Evolutionary conservation across 2,329 filamentous ascomycete genomes (phyloP), one percentile per base, ranked within the genome.

Genomic region (Fusarium tupiense): DNA sequence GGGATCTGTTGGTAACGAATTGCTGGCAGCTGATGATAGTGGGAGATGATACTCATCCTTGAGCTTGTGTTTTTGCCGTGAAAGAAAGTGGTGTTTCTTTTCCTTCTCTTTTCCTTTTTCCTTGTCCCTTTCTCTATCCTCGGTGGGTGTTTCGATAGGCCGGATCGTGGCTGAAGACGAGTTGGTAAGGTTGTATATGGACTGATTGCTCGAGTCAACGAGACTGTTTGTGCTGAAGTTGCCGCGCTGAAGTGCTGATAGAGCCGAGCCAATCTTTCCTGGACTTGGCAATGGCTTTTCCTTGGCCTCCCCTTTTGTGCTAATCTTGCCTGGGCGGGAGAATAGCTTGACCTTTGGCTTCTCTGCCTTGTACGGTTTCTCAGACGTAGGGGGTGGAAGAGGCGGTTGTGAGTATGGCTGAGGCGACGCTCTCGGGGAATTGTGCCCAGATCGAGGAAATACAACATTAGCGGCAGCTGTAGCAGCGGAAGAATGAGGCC

Each of bases 321-420:
- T 88, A 76, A 94, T 93, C 83, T 92, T 94, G 78, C 92, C 92
- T 2, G 93, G 93, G 58, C 93, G 89, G 12, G 92, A 94, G 80
- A 95, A 95, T 35, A 96, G 86, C 84, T 96, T 96, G 81, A 94
- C 92, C 83, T 94, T 95, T 70, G 91, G 90, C 69, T 94, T 93
- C 77, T 94, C 91, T 35, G 89, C 86, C 76, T 90, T 89, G 38
- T 81, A 78, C 29, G 88, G 87, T 81, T 93, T 91, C 74, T 93
- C 91, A 6, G 86, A 83, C 52, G 80, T 83, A 17, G 81, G 65
- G 17, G 65, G 82, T 52, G 79, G 83, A 13, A 80, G 81, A 37
- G 83, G 86, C 29, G 80, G 81, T 40, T 82, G 86, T 63, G 80
- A 83, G 22, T 81, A 81, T 71, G 72, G 77, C 61, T 82, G 81